Percentiles rank a stretch among this genome's conserved stretches.
Conservation (phyloP, 371 early-diverging fungal species). For the Lichtheimia ornata region DNA sequence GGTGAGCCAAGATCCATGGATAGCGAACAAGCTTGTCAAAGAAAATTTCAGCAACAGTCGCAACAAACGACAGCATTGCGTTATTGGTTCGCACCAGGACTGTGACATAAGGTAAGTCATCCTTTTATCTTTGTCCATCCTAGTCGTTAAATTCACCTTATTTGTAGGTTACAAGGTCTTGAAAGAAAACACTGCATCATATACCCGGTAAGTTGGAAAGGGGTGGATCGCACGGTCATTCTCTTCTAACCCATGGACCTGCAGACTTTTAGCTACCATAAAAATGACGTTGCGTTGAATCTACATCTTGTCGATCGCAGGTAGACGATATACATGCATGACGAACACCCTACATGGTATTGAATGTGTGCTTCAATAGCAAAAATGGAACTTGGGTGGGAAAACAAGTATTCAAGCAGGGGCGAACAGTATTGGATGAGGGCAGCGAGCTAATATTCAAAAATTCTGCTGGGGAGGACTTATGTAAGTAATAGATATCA, state of each 20-base stretch:
- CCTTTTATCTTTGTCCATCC: background rate
- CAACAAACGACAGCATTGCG: background rate
- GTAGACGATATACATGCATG: background rate
- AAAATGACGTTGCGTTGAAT: background rate
- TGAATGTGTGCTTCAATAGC: background rate
- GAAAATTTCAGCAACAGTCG: too few species aligned
- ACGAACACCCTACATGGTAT: background rate
- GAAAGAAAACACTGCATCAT: conserved; percentile 5
- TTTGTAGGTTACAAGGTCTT: background rate
- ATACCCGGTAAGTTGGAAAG: conserved; percentile 3
- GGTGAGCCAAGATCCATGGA: too few species aligned
- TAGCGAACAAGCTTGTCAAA: too few species aligned
- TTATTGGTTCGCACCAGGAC: background rate
- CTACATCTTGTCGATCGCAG: background rate
- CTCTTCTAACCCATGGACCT: too few species aligned
- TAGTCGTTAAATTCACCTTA: background rate
- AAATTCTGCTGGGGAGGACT: too few species aligned
- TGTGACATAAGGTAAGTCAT: conserved; percentile 4
- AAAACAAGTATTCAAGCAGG: too few species aligned
- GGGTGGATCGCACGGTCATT: background rate
- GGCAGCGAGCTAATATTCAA: too few species aligned
- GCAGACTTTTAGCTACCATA: too few species aligned
- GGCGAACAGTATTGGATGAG: too few species aligned
- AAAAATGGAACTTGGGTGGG: too few species aligned
- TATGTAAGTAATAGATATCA: too few species aligned